Evolutionary conservation across 2,329 filamentous ascomycete species (phyloP).

Genomic region (Ophiosphaerella korrae): DNA sequence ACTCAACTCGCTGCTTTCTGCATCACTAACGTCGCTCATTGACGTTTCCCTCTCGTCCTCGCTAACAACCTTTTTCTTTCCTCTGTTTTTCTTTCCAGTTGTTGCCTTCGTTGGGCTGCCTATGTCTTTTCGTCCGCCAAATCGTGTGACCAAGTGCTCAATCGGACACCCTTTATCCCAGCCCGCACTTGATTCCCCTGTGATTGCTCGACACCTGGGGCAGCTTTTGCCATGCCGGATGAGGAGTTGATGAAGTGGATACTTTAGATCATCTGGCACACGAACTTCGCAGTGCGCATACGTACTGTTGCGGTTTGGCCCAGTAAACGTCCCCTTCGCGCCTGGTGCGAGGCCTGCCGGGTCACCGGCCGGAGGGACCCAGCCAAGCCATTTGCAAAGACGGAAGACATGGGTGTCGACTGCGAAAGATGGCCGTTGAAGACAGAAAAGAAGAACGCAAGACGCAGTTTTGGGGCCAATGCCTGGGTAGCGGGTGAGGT

Average conservation of each 20-base stretch:
- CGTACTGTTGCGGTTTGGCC: conserved; percentile 57
- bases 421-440: conserved; percentile 67
- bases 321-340: conserved; percentile 49
- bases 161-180: conserved; percentile 70
- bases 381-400: conserved; percentile 65
- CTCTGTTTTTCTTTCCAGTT: conserved; percentile 20
- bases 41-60: conserved; percentile 32
- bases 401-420: conserved; percentile 72
- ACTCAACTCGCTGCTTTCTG: conserved; percentile 20
- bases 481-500: conserved; percentile 64
- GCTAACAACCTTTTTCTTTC: conserved; percentile 16
- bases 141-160: conserved; percentile 64
- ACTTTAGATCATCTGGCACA: conserved; percentile 67
- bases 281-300: conserved; percentile 65
- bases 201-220: conserved; percentile 65
- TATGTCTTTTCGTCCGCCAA: conserved; percentile 58
- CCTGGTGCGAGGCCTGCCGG: conserved; percentile 36
- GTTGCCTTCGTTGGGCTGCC: conserved; percentile 19
- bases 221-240: conserved; percentile 68
- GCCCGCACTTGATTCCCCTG: conserved; percentile 62
- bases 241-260: conserved; percentile 65
- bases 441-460: conserved; percentile 68
- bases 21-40: conserved; percentile 24
- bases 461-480: conserved; percentile 71
- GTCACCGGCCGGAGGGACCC: conserved; percentile 58